These are phyloP conservation scores for Harringtonia lauricola DNA, from an alignment of 2,329 filamentous ascomycete genomes.

Conservation along the genomic window DNA sequence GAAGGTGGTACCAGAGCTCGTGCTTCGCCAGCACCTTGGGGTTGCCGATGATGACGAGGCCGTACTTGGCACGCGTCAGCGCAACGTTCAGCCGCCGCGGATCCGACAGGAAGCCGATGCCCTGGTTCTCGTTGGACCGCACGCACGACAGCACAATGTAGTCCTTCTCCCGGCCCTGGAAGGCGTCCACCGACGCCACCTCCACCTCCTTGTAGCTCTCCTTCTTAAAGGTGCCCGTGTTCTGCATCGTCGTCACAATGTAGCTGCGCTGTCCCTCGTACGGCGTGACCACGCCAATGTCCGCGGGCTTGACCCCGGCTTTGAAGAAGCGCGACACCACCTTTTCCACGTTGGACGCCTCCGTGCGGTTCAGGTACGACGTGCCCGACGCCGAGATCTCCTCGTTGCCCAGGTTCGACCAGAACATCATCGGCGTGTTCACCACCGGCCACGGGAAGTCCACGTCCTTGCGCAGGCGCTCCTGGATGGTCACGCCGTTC, in stretches of 20 bases:
- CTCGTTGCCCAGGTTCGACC: constrained; percentile 95
- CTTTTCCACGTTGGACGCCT: constrained; percentile 96
- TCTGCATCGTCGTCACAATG: constrained; percentile 98
- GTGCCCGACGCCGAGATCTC: constrained; percentile 97
- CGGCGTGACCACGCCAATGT: constrained; percentile 96
- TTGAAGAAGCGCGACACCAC: constrained; percentile 98
- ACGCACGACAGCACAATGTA: constrained; percentile 98
- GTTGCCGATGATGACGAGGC: constrained; percentile 91
- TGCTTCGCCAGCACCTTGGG: constrained; percentile 97
- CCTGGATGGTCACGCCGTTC: constrained; percentile 85
- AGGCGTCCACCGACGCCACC: constrained; percentile 95
- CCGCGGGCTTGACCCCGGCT: constrained; percentile 83
- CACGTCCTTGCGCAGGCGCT: constrained; percentile 81
- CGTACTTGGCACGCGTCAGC: constrained; percentile 92
- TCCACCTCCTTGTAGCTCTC: constrained; percentile 98
- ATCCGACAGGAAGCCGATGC: constrained; percentile 96
- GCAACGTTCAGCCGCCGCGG: constrained; percentile 95
- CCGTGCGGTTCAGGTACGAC: constrained; percentile 94
- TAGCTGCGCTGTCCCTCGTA: constrained; percentile 98
- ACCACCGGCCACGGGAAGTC: constrained; percentile 96
- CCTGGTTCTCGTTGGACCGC: constrained; percentile 96
- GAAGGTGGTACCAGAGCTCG: constrained; percentile 90
- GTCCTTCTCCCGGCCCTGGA: constrained; percentile 97
- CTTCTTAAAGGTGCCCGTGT: constrained; percentile 94
- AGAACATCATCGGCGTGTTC: constrained; percentile 99